Evolutionary conservation across 1,139 yeast species (phyloP), one percentile per base, ranked within the genome.

Genomic region (Lodderomyces jiufengensis): DNA sequence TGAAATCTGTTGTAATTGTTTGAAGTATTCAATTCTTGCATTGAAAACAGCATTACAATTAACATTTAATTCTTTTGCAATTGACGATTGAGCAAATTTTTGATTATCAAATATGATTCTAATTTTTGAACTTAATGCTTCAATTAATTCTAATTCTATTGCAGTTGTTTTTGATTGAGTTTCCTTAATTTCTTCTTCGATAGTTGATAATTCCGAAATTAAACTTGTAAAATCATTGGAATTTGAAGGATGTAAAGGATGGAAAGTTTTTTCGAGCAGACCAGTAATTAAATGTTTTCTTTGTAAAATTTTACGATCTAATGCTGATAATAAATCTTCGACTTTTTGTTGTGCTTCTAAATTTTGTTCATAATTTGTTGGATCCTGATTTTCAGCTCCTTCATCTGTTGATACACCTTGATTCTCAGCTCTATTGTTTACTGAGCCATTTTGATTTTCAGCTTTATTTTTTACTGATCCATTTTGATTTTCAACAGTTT

Each of bases 1-100:
- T 0, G 96, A 87, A 24, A 90, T 73, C 37, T 73, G 82, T 56
- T 92, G 98, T 31, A 92, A 69, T 45, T 86, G 92, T 47, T 80
- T 79, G 60, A 80, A 92, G 55, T 88, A 92, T 31, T 76, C 86
- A 32, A 90, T 73, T 41, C 94, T 77, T 5, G 81, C 66, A 56
- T 92, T 92, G 58, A 81, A 90, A 1, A 84, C 72, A 21, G 73
- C 72, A 45, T 86, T 80, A 42, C 85, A 69, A 29, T 61, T 62
- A 21, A 72, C 67, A 34, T 77, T 66, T 13, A 77, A 60, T 39
- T 74, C 80, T 39, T 60, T 67, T 40, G 73, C 74, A 13, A 76
- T 42, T 3, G 58, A 50, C 0, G 60, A 54, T 31, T 66, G 56
- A 5, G 70, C 57, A 5, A 61, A 51, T 40, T 63, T 71, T 42